These are phyloP conservation scores for Alternaria brassicicola DNA, from an alignment of 2,329 filamentous ascomycete species.

Conservation along the genomic window DNA sequence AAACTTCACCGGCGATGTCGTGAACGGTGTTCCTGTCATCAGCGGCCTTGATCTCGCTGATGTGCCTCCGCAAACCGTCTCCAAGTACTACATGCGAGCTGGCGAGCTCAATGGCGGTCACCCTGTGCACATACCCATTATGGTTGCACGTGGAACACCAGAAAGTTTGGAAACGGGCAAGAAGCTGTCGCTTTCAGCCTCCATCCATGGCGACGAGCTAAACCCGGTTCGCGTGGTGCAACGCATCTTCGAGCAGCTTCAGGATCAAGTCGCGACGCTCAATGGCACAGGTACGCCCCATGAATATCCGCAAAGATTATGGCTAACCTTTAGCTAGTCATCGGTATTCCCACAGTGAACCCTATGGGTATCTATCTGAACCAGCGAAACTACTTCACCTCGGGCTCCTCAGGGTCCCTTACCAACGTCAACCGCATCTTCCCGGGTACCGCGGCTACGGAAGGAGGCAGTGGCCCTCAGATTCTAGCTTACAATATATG, in stretches of 20 bases:
- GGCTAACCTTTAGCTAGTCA: constrained; percentile 33
- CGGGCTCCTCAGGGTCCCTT: constrained; percentile 34
- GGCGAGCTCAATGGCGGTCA: constrained; percentile 49
- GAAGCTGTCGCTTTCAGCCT: constrained; percentile 47
- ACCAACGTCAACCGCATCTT: constrained; percentile 49
- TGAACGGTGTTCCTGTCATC: constrained; percentile 43
- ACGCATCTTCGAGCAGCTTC: constrained; percentile 42
- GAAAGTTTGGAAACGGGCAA: constrained; percentile 46
- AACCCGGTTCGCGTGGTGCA: constrained; percentile 49
- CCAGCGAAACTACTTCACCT: constrained; percentile 49
- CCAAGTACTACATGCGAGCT: constrained; percentile 48
- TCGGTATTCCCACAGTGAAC: constrained; percentile 49
- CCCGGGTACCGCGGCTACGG: constrained; percentile 32
- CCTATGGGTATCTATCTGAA: constrained; percentile 50
- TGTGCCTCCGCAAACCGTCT: constrained; percentile 45
- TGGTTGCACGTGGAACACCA: constrained; percentile 47
- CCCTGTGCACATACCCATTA: constrained; percentile 46
- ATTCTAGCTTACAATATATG: constrained; percentile 47
- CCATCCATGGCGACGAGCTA: constrained; percentile 50
- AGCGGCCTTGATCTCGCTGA: constrained; percentile 45
- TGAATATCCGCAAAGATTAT: background rate
- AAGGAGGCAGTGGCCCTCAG: constrained; percentile 35
- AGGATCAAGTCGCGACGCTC: constrained; percentile 37
- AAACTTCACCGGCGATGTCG: constrained; percentile 42
- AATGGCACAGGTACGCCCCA: constrained; percentile 44